Conservation (phyloP, 1,139 yeast genomes). For the Pneumocystis jirovecii region DNA sequence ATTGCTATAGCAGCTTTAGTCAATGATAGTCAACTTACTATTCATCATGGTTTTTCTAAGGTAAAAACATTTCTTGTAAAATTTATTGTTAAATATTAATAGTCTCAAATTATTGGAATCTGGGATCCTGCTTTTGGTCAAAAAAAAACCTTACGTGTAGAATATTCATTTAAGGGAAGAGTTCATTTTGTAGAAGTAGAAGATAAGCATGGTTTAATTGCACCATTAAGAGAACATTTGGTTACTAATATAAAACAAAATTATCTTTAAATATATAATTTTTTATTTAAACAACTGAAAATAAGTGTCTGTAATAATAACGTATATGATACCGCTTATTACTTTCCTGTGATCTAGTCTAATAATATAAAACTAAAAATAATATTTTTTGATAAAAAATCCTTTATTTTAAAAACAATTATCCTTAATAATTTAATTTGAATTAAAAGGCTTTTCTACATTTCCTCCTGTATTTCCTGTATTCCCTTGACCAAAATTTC, state of each 20-base stretch:
- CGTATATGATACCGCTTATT: background rate
- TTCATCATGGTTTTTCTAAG: constrained; percentile 4
- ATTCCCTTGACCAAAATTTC: constrained; percentile 8
- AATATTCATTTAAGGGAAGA: constrained; percentile 7
- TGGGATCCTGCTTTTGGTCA: constrained; percentile 13
- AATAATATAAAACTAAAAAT: background rate
- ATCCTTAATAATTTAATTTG: background rate
- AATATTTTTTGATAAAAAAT: background rate
- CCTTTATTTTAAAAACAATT: background rate
- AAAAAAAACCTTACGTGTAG: constrained; percentile 7
- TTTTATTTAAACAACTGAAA: background rate
- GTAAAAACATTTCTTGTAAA: background rate
- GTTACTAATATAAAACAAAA: background rate
- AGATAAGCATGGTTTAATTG: constrained; percentile 9
- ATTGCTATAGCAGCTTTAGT: constrained; percentile 9
- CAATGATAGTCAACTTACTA: constrained; percentile 7
- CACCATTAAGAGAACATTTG: constrained; percentile 1
- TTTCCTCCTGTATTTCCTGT: constrained; percentile 4
- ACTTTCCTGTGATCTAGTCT: background rate
- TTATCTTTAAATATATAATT: background rate
- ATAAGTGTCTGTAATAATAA: background rate
- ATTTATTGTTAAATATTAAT: background rate
- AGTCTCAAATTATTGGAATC: constrained; percentile 2
- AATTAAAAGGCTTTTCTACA: background rate
- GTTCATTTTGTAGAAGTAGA: constrained; percentile 9